Evolutionary conservation across 257 asterid species (phyloP).

Genomic region (Solanum etuberosum): DNA sequence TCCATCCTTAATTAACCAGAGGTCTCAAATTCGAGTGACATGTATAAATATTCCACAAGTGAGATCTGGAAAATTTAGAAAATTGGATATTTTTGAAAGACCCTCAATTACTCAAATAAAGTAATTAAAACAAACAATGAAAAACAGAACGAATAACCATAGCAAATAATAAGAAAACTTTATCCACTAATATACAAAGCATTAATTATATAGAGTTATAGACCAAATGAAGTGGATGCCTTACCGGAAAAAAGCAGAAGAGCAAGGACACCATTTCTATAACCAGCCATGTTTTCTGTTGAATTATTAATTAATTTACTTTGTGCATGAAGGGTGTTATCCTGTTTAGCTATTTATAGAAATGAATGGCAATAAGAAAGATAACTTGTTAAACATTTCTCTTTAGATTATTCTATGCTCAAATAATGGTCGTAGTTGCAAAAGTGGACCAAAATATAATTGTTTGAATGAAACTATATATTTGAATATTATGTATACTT

Average conservation of each 20-base stretch:
- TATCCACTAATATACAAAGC: neutral
- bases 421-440: neutral
- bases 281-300: neutral
- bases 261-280: neutral
- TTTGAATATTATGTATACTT: neutral
- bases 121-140: too few species aligned
- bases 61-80: neutral
- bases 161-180: neutral
- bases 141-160: neutral
- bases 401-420: neutral
- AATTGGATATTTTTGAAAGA: too few species aligned
- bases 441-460: neutral
- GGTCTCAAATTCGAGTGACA: too few species aligned
- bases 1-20: too few species aligned
- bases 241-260: neutral
- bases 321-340: neutral
- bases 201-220: neutral
- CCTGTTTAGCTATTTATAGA: neutral
- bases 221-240: neutral
- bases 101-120: neutral
- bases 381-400: neutral
- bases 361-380: neutral
- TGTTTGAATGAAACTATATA: neutral
- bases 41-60: neutral
- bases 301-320: neutral